Conservation (phyloP, 208 protist species). For the Novymonas esmeraldas region DNA sequence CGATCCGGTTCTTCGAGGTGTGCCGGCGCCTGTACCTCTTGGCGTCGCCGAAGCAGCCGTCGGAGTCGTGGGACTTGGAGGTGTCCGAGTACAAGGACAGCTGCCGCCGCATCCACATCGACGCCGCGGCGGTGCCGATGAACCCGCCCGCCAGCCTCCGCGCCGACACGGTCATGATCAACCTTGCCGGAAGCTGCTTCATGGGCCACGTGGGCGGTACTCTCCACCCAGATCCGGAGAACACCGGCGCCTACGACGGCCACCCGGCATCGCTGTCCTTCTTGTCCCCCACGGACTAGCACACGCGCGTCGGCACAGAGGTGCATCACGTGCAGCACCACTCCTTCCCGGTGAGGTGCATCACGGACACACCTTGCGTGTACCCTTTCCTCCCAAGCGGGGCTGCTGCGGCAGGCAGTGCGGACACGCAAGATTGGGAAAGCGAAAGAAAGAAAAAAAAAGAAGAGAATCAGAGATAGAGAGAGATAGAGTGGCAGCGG, state of each 20-base stretch:
- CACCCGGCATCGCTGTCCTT: slow-evolving; percentile 38
- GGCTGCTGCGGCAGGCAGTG: no score
- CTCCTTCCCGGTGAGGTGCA: neutral
- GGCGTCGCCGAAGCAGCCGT: slow-evolving; percentile 50
- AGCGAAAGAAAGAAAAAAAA: no score
- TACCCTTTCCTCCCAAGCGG: no score
- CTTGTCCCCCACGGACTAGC: slow-evolving; percentile 37
- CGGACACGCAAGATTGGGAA: no score
- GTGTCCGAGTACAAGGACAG: slow-evolving; percentile 78
- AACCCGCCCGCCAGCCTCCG: slow-evolving; percentile 29
- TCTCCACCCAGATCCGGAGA: slow-evolving; percentile 25
- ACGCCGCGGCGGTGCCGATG: slow-evolving; percentile 23
- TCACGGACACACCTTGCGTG: no score
- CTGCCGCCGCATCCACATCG: slow-evolving; percentile 63
- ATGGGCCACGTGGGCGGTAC: slow-evolving; percentile 34
- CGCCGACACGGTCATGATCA: slow-evolving; percentile 37
- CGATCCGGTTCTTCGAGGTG: slow-evolving; percentile 66
- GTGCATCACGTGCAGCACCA: no score
- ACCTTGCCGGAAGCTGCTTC: slow-evolving; percentile 54
- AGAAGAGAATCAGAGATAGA: no score
- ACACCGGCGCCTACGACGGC: slow-evolving; percentile 27
- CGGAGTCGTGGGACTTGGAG: slow-evolving; percentile 63
- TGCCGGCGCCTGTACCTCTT: slow-evolving; percentile 52
- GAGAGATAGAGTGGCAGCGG: no score
- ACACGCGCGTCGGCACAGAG: no score